Base-by-base conservation (phyloP, 371 early-diverging fungal genomes). In the Coemansia linderi region DNA sequence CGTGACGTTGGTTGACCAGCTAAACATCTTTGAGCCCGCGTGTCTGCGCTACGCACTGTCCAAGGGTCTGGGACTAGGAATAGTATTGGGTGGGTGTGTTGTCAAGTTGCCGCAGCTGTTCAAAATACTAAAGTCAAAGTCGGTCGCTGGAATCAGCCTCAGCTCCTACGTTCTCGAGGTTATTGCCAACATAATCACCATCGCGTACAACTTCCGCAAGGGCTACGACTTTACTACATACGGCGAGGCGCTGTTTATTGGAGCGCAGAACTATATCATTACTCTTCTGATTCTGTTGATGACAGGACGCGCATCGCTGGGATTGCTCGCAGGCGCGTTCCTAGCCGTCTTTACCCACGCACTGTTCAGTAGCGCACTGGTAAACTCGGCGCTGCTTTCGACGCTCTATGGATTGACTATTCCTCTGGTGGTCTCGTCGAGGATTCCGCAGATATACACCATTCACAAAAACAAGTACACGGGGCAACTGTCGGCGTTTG, bases 21-120 rank as follows among this genome's bases (percentile, higher is more conserved):
- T 91, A 31, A 76, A 91, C 78, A 58, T 89, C n/a, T 72, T 79
- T 12, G 86, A 93, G 71, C 80, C 86, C 3, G 75, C 60, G 17
- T 98, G 98, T 82, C 73, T 95, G 71, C 92, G 92, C 69, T 87
- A 91, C 44, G 84, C 89, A 19, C 63, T 95, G 61, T 93, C 94
- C 41, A 97, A 97, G 79, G 94, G 86, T 0, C 87, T 98, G 10
- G 94, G 97, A 0, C 59, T 95, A 7, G 97, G 94, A 27, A 95
- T 98, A 68, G 93, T 97, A 19, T 79, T 88, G 8, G 95, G 94
- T 44, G 92, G 94, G 1, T 85, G 91, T 40, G 88, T 97, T 33
- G 90, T 97, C 69, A 98, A 98, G 82, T 85, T 98, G 29, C 99
- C 99, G 1, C 98, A 98, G 83, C 94, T 98, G 64, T 62, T 92